Base-by-base conservation (phyloP, 768 basidiomycete species). In the Suillus weaverae region DNA sequence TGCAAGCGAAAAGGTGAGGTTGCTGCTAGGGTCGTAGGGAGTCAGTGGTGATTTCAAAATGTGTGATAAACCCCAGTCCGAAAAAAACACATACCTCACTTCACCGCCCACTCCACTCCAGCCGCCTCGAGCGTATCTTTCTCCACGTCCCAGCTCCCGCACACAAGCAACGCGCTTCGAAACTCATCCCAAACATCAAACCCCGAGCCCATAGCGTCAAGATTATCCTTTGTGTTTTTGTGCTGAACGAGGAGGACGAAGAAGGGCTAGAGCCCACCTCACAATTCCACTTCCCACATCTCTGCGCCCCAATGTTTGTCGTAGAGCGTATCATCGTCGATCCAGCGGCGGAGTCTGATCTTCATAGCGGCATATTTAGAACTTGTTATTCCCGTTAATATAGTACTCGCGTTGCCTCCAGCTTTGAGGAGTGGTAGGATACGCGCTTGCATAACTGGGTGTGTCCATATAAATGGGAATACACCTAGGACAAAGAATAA, bases 1-100 rank as follows among this genome's bases (percentile, higher is more conserved):
- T 4, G 86, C 83, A 20, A 94, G 85, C 9, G 87, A 85, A 69
- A 94, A 92, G 2, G 89, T 91, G 62, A 93, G 81, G 80, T 90
- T 90, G 75, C 91, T 94, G 81, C 88, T 91, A 75, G 60, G 64
- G 43, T 26, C 30, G 36, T n/a, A n/a, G 22, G 39, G 43, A 30
- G 38, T 68, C 35, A 71, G 69, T 60, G 39, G 36, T 32, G 5
- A 60, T 26, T 33, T 26, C 60, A 10, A 26, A 8, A 2, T 32
- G 7, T 54, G 32, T 41, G 13, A 53, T 10, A 32, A 53, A 53
- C 9, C 9, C 30, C 18, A 53, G 18, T 53, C 30, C 18, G 16
- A 64, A 60, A 62, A 64, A 51, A 66, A 13, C 78, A 71, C 70
- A 61, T 51, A 92, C 91, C 89, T 90, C 64, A 91, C 86, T 68